Conservation (phyloP, 495 filamentous ascomycete species). For the Tirmania nivea region DNA sequence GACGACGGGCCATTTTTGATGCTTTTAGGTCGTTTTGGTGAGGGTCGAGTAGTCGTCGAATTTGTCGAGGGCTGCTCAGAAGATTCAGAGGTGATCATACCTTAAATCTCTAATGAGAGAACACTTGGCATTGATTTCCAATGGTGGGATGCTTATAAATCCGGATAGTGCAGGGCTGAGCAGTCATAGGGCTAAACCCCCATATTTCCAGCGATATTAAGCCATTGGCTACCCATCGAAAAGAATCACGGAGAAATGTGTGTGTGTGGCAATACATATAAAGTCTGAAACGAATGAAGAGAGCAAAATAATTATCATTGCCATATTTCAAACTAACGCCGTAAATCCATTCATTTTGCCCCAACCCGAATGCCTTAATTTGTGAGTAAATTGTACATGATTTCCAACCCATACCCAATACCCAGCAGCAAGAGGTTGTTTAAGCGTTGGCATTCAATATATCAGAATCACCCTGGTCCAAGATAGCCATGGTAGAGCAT, state of each 20-base stretch:
- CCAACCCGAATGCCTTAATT: neutral
- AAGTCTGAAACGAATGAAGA: no score
- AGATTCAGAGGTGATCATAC: no score
- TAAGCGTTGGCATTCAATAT: slow-evolving; percentile 38
- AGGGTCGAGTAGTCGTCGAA: no score
- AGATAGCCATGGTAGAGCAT: slow-evolving; percentile 82
- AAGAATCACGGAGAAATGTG: no score
- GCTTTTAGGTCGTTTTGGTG: slow-evolving; percentile 22
- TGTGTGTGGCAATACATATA: no score
- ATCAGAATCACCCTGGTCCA: slow-evolving; percentile 96
- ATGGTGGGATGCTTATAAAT: neutral
- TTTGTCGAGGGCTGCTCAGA: no score
- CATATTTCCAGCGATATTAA: no score
- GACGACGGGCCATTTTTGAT: slow-evolving; percentile 92
- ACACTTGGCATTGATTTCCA: neutral
- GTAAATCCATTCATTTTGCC: neutral
- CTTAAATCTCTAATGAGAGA: no score
- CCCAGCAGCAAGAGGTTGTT: neutral
- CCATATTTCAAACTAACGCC: neutral
- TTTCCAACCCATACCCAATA: no score
- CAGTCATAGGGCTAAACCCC: neutral
- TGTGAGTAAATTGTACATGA: no score
- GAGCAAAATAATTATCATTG: neutral
- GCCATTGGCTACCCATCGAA: no score
- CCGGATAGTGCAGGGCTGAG: neutral